Percentiles rank a stretch among this genome's conserved stretches.
Evolutionary conservation across 2,329 filamentous ascomycete genomes (phyloP).

Genomic region (Trichoderma breve): DNA sequence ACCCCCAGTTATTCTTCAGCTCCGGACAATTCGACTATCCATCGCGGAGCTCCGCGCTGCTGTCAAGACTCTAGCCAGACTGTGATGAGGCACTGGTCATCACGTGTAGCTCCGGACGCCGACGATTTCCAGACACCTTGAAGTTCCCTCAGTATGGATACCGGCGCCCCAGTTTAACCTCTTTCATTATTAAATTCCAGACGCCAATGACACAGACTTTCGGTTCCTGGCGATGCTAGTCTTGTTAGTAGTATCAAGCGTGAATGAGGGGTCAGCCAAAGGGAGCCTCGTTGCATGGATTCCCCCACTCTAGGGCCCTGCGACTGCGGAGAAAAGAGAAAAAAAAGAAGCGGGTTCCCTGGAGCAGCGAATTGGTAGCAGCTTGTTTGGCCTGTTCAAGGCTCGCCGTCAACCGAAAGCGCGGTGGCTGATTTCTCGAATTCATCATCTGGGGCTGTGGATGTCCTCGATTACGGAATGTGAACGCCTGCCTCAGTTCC

Average conservation of each 20-base stretch:
- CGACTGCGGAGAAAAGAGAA: constrained; percentile 10
- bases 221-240: constrained; percentile 17
- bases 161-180: not conserved
- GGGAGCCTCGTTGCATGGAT: not conserved
- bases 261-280: constrained; percentile 8
- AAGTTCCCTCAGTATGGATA: not conserved
- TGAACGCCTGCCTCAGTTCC: not conserved
- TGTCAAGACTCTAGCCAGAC: not conserved
- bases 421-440: not conserved
- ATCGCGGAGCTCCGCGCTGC: constrained; percentile 16
- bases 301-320: constrained; percentile 10
- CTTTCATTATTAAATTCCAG: constrained; percentile 8
- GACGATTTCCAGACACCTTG: not conserved
- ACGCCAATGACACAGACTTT: constrained; percentile 20
- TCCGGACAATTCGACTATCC: not conserved
- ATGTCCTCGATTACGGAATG: constrained; percentile 10
- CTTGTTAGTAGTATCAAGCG: not conserved
- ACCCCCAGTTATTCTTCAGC: constrained; percentile 4
- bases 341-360: constrained; percentile 5
- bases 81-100: not conserved
- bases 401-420: not conserved
- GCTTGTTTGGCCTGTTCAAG: not conserved
- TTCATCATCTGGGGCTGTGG: constrained; percentile 6
- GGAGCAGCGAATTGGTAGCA: not conserved
- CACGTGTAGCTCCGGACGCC: not conserved